phyloP scores from a whole-genome alignment of 2,329 filamentous ascomycete genomes.

The Alternaria tenuissima region DNA sequence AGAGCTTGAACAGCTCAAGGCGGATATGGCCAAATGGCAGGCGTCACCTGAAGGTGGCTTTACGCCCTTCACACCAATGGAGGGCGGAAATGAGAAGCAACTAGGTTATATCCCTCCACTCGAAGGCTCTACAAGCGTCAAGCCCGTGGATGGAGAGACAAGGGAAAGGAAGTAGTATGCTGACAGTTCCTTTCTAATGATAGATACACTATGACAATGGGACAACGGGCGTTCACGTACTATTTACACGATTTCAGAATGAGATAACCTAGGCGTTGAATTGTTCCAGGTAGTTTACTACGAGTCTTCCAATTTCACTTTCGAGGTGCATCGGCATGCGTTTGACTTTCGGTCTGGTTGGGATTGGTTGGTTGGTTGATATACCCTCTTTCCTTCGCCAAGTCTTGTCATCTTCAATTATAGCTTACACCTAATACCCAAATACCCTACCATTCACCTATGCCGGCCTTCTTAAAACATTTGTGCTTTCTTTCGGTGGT shows the following conservation, averaged over 20 bases:
- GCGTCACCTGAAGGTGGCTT: conserved; percentile 40
- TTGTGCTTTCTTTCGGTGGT: background rate
- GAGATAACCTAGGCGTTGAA: conserved; percentile 7
- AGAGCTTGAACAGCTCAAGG: conserved; percentile 87
- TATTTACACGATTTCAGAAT: conserved; percentile 11
- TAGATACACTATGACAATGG: conserved; percentile 1
- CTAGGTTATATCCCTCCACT: conserved; percentile 42
- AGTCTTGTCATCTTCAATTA: conserved; percentile 7
- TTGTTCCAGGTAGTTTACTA: background rate
- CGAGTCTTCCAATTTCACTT: background rate
- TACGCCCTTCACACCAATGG: conserved; percentile 36
- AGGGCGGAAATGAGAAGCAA: conserved; percentile 31
- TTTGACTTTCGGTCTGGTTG: conserved; percentile 9
- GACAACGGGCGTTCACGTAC: background rate
- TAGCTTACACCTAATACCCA: conserved; percentile 3
- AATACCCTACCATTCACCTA: background rate
- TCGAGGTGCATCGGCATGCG: conserved; percentile 11
- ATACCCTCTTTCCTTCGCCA: conserved; percentile 32
- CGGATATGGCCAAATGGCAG: conserved; percentile 91
- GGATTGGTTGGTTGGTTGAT: conserved; percentile 24
- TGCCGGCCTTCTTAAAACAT: background rate
- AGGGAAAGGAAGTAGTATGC: conserved; percentile 29
- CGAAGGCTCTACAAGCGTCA: conserved; percentile 38
- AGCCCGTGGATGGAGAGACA: conserved; percentile 26
- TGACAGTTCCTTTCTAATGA: background rate